phyloP scores from a whole-genome alignment of 1,284 basidiomycete genomes.

The Golubevia sp. region DNA sequence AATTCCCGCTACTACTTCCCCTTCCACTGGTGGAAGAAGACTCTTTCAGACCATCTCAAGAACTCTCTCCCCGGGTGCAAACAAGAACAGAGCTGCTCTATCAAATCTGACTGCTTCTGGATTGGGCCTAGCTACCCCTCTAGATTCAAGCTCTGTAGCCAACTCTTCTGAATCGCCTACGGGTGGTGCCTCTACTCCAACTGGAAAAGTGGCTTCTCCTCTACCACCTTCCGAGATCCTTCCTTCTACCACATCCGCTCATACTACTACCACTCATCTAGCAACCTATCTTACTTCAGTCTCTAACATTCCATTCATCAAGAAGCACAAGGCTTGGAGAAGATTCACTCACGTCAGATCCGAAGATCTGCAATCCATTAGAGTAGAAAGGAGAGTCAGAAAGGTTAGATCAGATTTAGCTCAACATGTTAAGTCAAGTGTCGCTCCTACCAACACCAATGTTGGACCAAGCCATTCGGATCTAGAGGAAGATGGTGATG shows the following conservation, averaged over 20 bases:
- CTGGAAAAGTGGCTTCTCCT: background rate
- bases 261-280: conserved; percentile 63
- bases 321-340: conserved; percentile 75
- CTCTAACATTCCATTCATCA: conserved; percentile 71
- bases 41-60: conserved; percentile 44
- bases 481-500: conserved; percentile 30
- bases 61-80: conserved; percentile 30
- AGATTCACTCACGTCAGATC: conserved; percentile 81
- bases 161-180: too few relatives aligned
- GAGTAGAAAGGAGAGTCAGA: conserved; percentile 83
- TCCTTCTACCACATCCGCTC: conserved; percentile 1
- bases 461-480: conserved; percentile 38
- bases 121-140: background rate
- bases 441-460: conserved; percentile 42
- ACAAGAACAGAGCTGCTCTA: conserved; percentile 15
- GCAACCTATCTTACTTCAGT: conserved; percentile 78
- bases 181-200: background rate
- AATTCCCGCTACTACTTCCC: background rate
- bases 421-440: conserved; percentile 25
- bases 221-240: conserved; percentile 62
- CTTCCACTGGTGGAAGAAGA: conserved; percentile 23
- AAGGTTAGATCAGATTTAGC: conserved; percentile 74
- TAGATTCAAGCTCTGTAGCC: background rate
- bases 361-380: conserved; percentile 82
- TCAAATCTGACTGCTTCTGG: conserved; percentile 16